Base-by-base conservation (phyloP, 345 rosid genomes). In the Sisymbrium altissimum region DNA sequence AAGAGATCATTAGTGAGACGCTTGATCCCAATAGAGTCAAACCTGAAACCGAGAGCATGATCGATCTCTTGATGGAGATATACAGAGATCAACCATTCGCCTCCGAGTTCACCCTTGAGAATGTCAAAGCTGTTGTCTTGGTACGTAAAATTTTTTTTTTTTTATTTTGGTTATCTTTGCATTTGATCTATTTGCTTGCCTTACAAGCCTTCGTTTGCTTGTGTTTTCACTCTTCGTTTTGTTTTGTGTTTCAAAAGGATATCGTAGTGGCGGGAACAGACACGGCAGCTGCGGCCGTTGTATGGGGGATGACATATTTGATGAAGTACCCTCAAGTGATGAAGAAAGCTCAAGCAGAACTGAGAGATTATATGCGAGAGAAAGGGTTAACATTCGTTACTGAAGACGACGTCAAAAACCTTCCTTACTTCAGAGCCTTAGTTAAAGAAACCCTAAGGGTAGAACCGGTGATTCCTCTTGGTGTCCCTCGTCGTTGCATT, bases 401-500 rank as follows among this genome's bases (percentile, higher is more conserved):
- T 32, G 83, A 80, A 58, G 81, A 80, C 13, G 78, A 80, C 62
- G 12, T 76, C 58, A 67, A 68, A 32, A 53, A 60, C 50, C 74
- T 80, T 46, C 43, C 76, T 5, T 80, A 76, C 46, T 61, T 80
- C n/a, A 72, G 50, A 41, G 72, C 78, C 3, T 71, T 80, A 7
- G 64, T 76, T 10, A 80, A 80, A 68, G 81, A 80, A 71, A 69
- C 81, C 43, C 62, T 76, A 4, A 80, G 83, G 30, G 35, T 80
- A 4, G 81, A 76, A 15, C 78, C 75, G 0, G 53, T 64, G 12
- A 70, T 35, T 4, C 79, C 83, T 38, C 73, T 80, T 27, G 46
- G 69, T 10, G 9, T 80, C 11, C 80, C 74, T 38, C 72, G 81
- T 35, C 68, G 57, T 48, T 64, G 78, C 17, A 43, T 73, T 5